Evolutionary conservation across 2,329 filamentous ascomycete species (phyloP).

Genomic region (Phialophora macrospora): DNA sequence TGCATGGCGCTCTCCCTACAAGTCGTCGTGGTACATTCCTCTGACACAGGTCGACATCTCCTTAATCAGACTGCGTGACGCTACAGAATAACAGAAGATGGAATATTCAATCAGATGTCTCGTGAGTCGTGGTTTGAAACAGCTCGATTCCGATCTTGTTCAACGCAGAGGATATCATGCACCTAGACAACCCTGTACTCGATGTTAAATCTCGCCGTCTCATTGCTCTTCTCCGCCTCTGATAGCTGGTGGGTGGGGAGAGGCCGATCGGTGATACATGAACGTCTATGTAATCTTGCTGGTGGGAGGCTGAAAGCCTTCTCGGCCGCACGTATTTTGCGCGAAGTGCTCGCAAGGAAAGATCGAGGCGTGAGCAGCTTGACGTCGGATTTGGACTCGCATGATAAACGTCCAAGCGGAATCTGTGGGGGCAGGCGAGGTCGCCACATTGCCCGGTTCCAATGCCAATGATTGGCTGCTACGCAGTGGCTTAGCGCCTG

Average conservation of each 20-base stretch:
- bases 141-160: not conserved
- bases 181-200: too few species aligned
- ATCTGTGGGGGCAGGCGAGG: conserved; percentile 1
- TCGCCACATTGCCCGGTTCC: not conserved
- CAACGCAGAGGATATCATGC: too few species aligned
- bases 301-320: too few species aligned
- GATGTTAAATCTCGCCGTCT: too few species aligned
- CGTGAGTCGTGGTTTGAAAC: not conserved
- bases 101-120: not conserved
- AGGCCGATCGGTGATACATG: too few species aligned
- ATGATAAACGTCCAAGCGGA: not conserved
- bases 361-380: not conserved
- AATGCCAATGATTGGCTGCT: conserved; percentile 2
- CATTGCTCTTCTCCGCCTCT: not conserved
- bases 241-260: too few species aligned
- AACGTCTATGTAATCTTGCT: too few species aligned
- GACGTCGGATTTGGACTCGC: not conserved
- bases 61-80: not conserved
- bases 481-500: conserved; percentile 12
- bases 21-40: conserved; percentile 49
- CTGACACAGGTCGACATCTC: not conserved
- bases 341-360: too few species aligned
- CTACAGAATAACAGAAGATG: not conserved
- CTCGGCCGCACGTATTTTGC: too few species aligned
- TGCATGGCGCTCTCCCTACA: conserved; percentile 7